Evolutionary conservation across 75 land plant genomes (phyloP).

Genomic region (Ceratopteris richardii): DNA sequence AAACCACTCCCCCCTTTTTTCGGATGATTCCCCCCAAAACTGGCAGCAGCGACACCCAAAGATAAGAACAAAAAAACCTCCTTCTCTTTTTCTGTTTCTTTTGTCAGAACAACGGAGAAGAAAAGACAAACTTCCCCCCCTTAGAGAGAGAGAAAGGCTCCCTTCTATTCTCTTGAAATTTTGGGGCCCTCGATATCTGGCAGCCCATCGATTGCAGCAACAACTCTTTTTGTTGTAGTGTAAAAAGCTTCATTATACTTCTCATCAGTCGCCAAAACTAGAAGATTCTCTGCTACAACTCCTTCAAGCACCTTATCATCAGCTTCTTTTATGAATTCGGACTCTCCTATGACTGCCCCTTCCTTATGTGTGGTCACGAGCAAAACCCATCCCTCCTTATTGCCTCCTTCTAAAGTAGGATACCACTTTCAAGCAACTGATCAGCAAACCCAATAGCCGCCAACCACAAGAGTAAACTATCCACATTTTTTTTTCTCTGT

Average conservation of each 20-base stretch:
- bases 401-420: conserved; percentile 89
- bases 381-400: conserved; percentile 84
- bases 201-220: conserved; percentile 85
- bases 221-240: conserved; percentile 72
- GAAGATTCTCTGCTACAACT: conserved; percentile 86
- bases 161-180: conserved; percentile 73
- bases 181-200: conserved; percentile 84
- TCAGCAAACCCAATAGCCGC: conserved; percentile 93
- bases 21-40: too few species aligned
- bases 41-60: too few species aligned
- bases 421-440: conserved; percentile 92
- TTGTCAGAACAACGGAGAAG: too few species aligned
- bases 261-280: conserved; percentile 96
- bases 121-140: too few species aligned
- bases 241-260: conserved; percentile 89
- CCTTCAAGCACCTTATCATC: conserved; percentile 88
- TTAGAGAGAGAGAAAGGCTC: conserved; percentile 89
- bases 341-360: conserved; percentile 95
- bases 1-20: too few species aligned
- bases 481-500: too few species aligned
- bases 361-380: conserved; percentile 95
- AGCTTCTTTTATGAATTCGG: conserved; percentile 74
- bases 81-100: too few species aligned
- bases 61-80: too few species aligned
- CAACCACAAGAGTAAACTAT: too few species aligned